Percentiles rank a stretch among this genome's conserved stretches.
Evolutionary conservation across 2,329 filamentous ascomycete species (phyloP).

Genomic region (Ophiostoma tasmaniense): DNA sequence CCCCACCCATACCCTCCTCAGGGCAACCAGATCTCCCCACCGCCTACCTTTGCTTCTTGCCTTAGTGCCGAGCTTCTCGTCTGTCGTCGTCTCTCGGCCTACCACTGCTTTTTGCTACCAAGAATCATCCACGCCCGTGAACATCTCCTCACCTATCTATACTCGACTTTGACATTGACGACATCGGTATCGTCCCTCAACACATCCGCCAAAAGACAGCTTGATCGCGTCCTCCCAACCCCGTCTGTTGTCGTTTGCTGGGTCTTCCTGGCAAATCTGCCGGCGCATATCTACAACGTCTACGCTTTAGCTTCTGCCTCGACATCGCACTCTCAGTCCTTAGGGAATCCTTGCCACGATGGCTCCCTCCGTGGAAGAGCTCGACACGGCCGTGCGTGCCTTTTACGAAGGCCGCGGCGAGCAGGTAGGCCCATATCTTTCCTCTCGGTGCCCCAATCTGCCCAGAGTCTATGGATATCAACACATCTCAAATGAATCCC

Average conservation of each 20-base stretch:
- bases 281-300: background rate
- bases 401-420: constrained; percentile 97
- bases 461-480: too few relatives aligned
- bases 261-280: constrained; percentile 12
- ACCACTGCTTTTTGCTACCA: background rate
- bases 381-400: constrained; percentile 90
- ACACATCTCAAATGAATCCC: too few relatives aligned
- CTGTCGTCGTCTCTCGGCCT: background rate
- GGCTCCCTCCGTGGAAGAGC: constrained; percentile 76
- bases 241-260: constrained; percentile 12
- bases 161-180: background rate
- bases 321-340: background rate
- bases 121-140: background rate
- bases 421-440: constrained; percentile 52
- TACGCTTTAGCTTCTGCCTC: background rate
- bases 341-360: constrained; percentile 33
- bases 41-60: background rate
- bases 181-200: background rate
- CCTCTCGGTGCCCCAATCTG: background rate
- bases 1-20: constrained; percentile 7
- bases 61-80: background rate
- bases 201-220: background rate
- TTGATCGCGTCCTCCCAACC: background rate
- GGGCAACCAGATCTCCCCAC: constrained; percentile 10
- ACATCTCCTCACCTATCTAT: background rate